Evolutionary conservation across 225 moss, liverwort and hornwort species (phyloP).

Genomic region (Bryoerythrophyllum caledonicum): DNA sequence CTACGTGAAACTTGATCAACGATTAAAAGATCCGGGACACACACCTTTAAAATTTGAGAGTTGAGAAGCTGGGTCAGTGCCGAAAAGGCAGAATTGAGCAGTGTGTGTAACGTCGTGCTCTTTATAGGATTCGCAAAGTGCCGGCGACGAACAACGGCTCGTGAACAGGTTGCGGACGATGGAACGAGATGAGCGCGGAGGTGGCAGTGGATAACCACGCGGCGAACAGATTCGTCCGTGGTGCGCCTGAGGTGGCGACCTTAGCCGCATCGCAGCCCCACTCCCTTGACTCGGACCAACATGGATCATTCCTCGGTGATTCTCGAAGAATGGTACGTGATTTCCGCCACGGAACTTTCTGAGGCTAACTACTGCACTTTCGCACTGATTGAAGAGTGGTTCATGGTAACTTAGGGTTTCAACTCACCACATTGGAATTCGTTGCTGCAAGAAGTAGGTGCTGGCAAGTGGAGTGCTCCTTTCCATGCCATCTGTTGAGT

Average conservation of each 20-base stretch:
- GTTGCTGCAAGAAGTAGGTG: neutral
- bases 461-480: neutral
- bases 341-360: too few relatives aligned
- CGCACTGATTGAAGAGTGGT: too few relatives aligned
- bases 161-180: neutral
- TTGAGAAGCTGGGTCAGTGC: neutral
- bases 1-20: neutral
- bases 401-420: too few relatives aligned
- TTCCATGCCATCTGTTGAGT: neutral
- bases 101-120: neutral
- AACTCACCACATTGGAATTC: too few relatives aligned
- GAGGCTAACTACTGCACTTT: too few relatives aligned
- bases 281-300: neutral
- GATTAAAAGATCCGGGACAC: neutral
- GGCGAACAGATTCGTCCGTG: neutral
- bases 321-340: neutral
- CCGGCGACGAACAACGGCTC: neutral
- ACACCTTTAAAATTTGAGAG: neutral
- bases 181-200: neutral
- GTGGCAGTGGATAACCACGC: conserved; percentile 33
- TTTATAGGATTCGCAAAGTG: neutral
- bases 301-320: neutral
- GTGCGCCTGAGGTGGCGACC: conserved; percentile 20
- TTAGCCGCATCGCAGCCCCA: neutral
- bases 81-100: neutral